Evolutionary conservation across 768 basidiomycete genomes (phyloP).

Genomic region (Pulveroboletus ravenelii): DNA sequence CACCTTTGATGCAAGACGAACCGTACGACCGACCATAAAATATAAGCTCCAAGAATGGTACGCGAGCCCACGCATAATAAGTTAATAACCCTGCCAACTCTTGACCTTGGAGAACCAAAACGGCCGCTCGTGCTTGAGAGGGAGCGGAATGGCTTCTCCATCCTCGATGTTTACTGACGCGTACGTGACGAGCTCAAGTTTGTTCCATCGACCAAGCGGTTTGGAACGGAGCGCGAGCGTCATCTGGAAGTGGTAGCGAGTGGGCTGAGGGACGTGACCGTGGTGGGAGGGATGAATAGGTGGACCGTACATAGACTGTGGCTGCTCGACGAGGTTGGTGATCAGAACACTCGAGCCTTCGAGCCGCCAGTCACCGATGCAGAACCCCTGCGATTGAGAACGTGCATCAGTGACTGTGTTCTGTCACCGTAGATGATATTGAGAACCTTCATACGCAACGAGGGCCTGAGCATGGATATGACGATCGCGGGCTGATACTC

Average conservation of each 20-base stretch:
- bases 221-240: slow-evolving; percentile 64
- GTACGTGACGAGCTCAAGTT: slow-evolving; percentile 69
- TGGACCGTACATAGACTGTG: slow-evolving; percentile 2
- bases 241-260: slow-evolving; percentile 73
- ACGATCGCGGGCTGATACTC: slow-evolving; percentile 64
- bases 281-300: slow-evolving; percentile 7
- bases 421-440: neutral
- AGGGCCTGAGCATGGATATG: slow-evolving; percentile 71
- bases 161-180: slow-evolving; percentile 71
- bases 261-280: slow-evolving; percentile 12
- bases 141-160: slow-evolving; percentile 65
- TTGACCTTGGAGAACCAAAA: slow-evolving; percentile 93
- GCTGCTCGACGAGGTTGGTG: slow-evolving; percentile 56
- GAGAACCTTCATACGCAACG: slow-evolving; percentile 72
- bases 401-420: neutral
- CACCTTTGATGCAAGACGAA: neutral
- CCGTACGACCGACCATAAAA: neutral
- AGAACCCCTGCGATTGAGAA: slow-evolving; percentile 52
- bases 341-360: slow-evolving; percentile 55
- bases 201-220: slow-evolving; percentile 77
- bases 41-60: neutral
- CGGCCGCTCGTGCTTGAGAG: slow-evolving; percentile 79
- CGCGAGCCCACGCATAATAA: neutral
- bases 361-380: slow-evolving; percentile 70
- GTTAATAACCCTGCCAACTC: slow-evolving; percentile 45